Evolutionary conservation across 2,329 filamentous ascomycete genomes (phyloP), one percentile per base, ranked within the genome.

Genomic region (Claviceps sp.): DNA sequence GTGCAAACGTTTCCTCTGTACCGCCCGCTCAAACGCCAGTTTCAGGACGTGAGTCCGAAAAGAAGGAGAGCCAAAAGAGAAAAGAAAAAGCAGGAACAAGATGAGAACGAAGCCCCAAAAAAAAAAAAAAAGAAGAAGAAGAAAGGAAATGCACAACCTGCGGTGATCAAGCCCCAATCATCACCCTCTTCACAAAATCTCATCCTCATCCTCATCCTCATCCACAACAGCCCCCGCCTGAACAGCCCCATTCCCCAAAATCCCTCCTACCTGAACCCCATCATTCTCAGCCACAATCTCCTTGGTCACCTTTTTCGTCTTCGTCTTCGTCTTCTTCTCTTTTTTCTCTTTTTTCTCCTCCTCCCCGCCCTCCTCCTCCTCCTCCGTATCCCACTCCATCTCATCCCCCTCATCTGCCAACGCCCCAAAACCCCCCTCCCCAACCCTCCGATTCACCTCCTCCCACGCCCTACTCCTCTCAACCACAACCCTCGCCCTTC

Each of bases 391-490:
- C 3, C 52, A 60, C 34, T 57, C 58, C 38, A 62, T 52, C 16
- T 60, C 60, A n/a, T 57, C 60, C n/a, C 61, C 60, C 18, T 53
- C 61, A 5, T 50, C 59, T 20, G 57, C 59, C n/a, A 56, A 50
- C 18, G 47, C 55, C 2, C 37, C 57, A 38, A 57, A 56, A 8
- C 42, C 53, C 4, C 58, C 61, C 22, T 53, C 56, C 22, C 59
- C 62, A 2, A 58, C 60, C 44, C 61, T 60, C 54, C 62, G 72
- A 62, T 82, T 83, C 58, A 82, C 69, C 7, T 79, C 74, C 2
- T 81, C 77, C 79, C 79, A 83, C 4, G 67, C 66, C 62, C 77
- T 77, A 20, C 70, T 70, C 55, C 79, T 66, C 43, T 67, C 61
- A 57, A 78, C 71, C 8, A 79, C 70, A 16, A 58, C 67, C 52